Base-by-base conservation (phyloP, 75 land plant genomes). In the Pinus tabuliformis region DNA sequence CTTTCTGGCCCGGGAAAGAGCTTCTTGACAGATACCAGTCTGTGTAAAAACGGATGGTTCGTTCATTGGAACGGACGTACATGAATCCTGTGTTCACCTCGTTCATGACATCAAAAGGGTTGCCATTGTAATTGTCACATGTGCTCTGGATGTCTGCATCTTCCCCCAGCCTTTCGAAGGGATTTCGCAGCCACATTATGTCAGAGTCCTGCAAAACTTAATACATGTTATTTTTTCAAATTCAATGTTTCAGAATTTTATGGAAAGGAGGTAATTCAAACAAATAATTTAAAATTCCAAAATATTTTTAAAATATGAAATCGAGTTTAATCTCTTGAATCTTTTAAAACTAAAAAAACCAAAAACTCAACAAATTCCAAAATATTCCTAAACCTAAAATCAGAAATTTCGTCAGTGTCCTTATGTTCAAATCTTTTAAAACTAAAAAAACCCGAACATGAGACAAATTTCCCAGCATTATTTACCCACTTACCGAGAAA, bases 141-240 rank as follows among this genome's bases (percentile, higher is more conserved):
- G 86, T 81, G 5, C 82, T 84, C 72, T 84, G 75, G 52, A 84
- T 76, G 73, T 84, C 86, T 49, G 77, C 86, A 77, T 37, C 58
- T 49, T 58, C 54, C 30, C 20, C 49, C 8, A 83, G 45, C 45
- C 49, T 81, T 14, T 20, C 77, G 33, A 84, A 83, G 22, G 86
- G 85, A 78, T 84, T 73, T 37, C 85, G 86, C 59, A 84, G 78
- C 86, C 86, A 84, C 76, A 84, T 66, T 5, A 84, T 83, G 65
- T 84, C 86, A 49, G 86, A 72, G 63, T 84, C 86, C 86, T 84
- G 85, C 74, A 33, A 26, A 26, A 26, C 26, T 26, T 26, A 26
- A 26, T 26, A 26, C 26, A 26, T 26, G 26, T 26, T 26, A 26
- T 26, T 26, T 26, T 26, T 26, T 26, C 26, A 26, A 26, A 26